phyloP scores from a whole-genome alignment of 345 rosid species.

The Excoecaria agallocha region DNA sequence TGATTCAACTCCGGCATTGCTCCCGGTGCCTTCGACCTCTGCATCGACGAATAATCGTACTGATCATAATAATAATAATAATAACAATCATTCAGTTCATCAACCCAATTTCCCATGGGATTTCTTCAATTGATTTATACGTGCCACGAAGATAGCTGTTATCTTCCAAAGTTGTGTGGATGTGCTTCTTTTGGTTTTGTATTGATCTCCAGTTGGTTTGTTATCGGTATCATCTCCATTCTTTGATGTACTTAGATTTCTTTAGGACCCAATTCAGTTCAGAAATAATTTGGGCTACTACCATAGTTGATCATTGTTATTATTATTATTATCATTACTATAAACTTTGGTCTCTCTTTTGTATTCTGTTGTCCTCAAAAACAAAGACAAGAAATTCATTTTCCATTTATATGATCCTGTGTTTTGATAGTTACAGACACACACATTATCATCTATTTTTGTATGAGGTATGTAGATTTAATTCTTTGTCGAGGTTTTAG shows the following conservation, averaged over 20 bases:
- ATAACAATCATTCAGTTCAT: constrained; percentile 32
- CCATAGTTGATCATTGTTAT: constrained; percentile 24
- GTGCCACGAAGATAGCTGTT: constrained; percentile 4
- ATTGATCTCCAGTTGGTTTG: constrained; percentile 35
- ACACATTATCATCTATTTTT: not conserved
- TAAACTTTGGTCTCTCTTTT: constrained; percentile 11
- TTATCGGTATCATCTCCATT: constrained; percentile 40
- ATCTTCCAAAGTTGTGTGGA: constrained; percentile 48
- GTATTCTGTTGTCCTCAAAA: constrained; percentile 8
- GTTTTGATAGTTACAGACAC: constrained; percentile 8
- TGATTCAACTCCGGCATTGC: constrained; percentile 43
- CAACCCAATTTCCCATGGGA: constrained; percentile 89
- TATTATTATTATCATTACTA: constrained; percentile 6
- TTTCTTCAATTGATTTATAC: constrained; percentile 55
- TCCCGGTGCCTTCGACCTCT: constrained; percentile 38
- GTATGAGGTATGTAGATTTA: not conserved
- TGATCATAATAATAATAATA: constrained; percentile 27
- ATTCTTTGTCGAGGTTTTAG: not conserved
- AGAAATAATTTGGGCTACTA: constrained; percentile 51
- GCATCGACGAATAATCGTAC: constrained; percentile 14
- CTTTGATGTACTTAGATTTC: constrained; percentile 83
- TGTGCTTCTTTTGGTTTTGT: constrained; percentile 43
- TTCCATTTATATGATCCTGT: constrained; percentile 25
- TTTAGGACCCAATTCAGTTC: constrained; percentile 39
- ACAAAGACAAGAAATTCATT: constrained; percentile 3